These are phyloP conservation scores for Kokia cookei DNA, from an alignment of 441 rosid species.

Conservation along the genomic window DNA sequence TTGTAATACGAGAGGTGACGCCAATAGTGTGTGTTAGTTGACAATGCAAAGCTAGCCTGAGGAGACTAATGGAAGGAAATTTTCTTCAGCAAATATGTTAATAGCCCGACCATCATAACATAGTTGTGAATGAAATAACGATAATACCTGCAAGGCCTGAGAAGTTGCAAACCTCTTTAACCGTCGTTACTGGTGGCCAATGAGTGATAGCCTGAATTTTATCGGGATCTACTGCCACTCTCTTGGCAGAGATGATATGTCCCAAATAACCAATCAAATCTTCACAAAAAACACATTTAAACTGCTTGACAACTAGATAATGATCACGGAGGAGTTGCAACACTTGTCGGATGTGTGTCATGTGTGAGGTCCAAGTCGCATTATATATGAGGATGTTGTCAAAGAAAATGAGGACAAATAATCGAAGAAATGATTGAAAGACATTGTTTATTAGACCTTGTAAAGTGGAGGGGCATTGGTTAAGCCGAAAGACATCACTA, in stretches of 20 bases:
- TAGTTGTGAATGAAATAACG: neutral
- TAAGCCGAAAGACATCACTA: too few relatives aligned
- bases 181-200: neutral
- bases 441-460: too few relatives aligned
- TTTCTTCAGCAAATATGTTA: neutral
- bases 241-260: neutral
- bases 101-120: neutral
- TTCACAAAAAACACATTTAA: neutral
- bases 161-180: neutral
- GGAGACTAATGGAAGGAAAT: neutral
- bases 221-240: neutral
- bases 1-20: neutral
- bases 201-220: neutral
- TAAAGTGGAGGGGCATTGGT: neutral
- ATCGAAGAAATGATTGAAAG: neutral
- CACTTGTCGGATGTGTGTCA: neutral
- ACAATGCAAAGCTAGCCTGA: neutral
- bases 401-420: neutral
- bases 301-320: neutral
- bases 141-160: neutral
- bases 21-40: neutral
- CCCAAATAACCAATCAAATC: neutral
- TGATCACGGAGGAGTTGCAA: neutral
- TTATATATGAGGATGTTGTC: neutral
- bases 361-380: neutral